Conservation (phyloP, 2,329 filamentous ascomycete genomes). For the Fusarium mundagurra region DNA sequence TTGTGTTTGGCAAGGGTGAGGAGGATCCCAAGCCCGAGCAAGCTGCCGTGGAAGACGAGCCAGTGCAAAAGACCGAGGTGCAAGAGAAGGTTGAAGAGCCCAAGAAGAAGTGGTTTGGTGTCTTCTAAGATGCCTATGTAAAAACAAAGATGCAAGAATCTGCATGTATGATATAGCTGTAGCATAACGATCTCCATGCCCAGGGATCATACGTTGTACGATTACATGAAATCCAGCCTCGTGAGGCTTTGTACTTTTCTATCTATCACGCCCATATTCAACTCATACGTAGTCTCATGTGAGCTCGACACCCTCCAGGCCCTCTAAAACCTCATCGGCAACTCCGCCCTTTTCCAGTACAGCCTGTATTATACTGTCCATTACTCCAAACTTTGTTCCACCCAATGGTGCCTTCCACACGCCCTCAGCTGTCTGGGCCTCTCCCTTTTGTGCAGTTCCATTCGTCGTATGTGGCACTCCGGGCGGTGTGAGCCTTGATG, state of each 20-base stretch:
- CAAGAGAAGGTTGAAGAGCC: constrained; percentile 45
- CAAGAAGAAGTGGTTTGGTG: constrained; percentile 84
- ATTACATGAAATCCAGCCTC: constrained; percentile 29
- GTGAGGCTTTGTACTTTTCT: constrained; percentile 3
- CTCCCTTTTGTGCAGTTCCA: constrained; percentile 48
- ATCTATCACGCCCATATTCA: constrained; percentile 7
- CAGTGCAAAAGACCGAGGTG: constrained; percentile 40
- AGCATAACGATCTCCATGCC: constrained; percentile 21
- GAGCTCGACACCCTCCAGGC: constrained; percentile 79
- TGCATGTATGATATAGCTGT: constrained; percentile 34
- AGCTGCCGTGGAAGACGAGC: constrained; percentile 49
- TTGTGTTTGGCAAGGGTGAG: constrained; percentile 53
- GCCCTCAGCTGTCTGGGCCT: constrained; percentile 70
- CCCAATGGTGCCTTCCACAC: constrained; percentile 90
- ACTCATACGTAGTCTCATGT: constrained; percentile 49
- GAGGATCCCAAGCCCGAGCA: constrained; percentile 49
- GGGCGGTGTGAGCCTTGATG: constrained; percentile 76
- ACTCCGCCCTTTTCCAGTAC: constrained; percentile 82
- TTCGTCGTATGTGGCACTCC: constrained; percentile 72
- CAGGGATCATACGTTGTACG: constrained; percentile 27
- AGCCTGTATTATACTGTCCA: constrained; percentile 79
- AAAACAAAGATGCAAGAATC: constrained; percentile 7
- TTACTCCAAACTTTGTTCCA: constrained; percentile 78
- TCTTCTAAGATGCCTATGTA: constrained; percentile 66
- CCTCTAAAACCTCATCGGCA: constrained; percentile 85